These are phyloP conservation scores for Pseudogymnoascus sp. DNA, from an alignment of 2,329 filamentous ascomycete genomes.

Conservation along the genomic window DNA sequence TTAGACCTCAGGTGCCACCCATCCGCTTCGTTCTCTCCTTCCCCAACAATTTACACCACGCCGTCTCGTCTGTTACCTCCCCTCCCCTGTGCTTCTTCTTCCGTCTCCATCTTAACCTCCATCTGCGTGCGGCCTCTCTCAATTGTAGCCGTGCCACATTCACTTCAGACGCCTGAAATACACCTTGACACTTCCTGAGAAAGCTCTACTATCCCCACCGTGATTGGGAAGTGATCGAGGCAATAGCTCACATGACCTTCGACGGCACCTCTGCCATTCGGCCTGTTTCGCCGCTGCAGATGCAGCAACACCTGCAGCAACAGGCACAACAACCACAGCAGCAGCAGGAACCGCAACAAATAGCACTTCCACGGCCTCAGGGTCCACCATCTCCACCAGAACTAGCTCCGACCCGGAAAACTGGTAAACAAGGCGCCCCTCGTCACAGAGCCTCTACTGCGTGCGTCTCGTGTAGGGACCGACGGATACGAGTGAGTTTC, in stretches of 20 bases:
- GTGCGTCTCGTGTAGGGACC: conserved; percentile 44
- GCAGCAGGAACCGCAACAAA: too few species aligned
- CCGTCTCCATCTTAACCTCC: background rate
- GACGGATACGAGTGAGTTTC: conserved; percentile 31
- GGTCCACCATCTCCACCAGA: conserved; percentile 4
- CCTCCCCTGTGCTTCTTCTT: background rate
- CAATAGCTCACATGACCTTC: background rate
- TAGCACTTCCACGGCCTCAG: too few species aligned
- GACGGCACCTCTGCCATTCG: background rate
- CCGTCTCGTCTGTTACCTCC: background rate
- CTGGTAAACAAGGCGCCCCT: conserved; percentile 14
- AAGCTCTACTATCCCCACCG: background rate
- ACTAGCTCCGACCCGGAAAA: conserved; percentile 10
- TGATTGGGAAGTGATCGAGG: background rate
- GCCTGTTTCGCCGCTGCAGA: background rate
- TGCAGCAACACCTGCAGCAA: background rate
- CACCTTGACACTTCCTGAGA: background rate
- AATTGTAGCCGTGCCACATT: background rate
- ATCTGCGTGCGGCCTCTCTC: background rate
- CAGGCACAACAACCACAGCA: background rate
- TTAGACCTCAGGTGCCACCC: background rate
- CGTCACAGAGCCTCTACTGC: conserved; percentile 45
- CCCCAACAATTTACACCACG: background rate
- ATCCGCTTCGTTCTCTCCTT: background rate
- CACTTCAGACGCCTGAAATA: background rate